phyloP scores from a whole-genome alignment of 495 filamentous ascomycete genomes.

The Hypoxylon intermedium region DNA sequence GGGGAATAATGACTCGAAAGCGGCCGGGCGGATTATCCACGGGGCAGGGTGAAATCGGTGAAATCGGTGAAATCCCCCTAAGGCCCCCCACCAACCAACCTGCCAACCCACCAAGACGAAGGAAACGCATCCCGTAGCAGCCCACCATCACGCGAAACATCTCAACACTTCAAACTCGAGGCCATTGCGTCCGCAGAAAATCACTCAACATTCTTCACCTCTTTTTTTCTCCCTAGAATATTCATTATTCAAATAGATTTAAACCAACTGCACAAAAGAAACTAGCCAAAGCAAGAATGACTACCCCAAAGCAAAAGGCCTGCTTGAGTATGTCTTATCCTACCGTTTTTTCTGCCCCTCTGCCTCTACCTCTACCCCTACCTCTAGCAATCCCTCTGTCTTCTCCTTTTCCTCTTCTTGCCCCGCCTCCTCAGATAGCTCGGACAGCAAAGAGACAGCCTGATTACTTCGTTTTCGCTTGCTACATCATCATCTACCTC shows the following conservation, averaged over 20 bases:
- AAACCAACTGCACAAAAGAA: conserved; percentile 3
- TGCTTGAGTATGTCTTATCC: conserved; percentile 77
- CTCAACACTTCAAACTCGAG: conserved; percentile 36
- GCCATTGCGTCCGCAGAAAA: conserved; percentile 27
- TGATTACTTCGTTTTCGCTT: conserved; percentile 54
- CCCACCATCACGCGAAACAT: conserved; percentile 40
- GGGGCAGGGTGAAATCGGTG: too few relatives aligned
- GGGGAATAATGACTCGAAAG: too few relatives aligned
- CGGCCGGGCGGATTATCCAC: too few relatives aligned
- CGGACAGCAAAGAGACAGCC: conserved; percentile 25
- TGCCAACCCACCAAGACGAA: too few relatives aligned
- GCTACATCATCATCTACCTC: conserved; percentile 57
- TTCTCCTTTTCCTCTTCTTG: background rate
- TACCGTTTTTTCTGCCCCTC: conserved; percentile 22
- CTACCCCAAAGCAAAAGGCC: conserved; percentile 85
- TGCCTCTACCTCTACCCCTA: conserved; percentile 20
- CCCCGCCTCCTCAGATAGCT: background rate
- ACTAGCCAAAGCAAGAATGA: conserved; percentile 60
- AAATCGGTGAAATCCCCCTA: too few relatives aligned
- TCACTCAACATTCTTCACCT: conserved; percentile 33
- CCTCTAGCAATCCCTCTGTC: conserved; percentile 2
- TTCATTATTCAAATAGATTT: conserved; percentile 23
- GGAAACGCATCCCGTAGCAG: too few relatives aligned
- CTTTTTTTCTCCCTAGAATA: conserved; percentile 32
- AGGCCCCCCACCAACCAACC: too few relatives aligned